These are phyloP conservation scores for Ogataea trehaloabstinens DNA, from an alignment of 805 yeast genomes.

Conservation along the genomic window DNA sequence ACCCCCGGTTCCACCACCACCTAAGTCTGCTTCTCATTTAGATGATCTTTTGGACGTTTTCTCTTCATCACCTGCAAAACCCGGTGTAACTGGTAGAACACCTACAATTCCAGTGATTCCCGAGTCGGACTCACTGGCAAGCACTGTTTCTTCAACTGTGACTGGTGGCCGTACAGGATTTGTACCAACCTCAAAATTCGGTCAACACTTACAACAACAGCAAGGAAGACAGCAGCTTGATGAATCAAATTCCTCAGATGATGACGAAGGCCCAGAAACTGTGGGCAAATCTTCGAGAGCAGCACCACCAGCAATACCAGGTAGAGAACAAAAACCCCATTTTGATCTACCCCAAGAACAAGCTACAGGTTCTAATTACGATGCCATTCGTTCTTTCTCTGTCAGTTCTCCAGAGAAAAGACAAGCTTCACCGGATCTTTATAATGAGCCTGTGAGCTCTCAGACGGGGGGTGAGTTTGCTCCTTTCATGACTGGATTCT, in stretches of 20 bases:
- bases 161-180: slow-evolving; percentile 42
- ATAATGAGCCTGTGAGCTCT: background rate
- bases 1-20: slow-evolving; percentile 17
- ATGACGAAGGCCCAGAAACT: slow-evolving; percentile 37
- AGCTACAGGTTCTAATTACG: slow-evolving; percentile 39
- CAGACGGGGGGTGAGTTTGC: slow-evolving; percentile 4
- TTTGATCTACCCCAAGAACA: slow-evolving; percentile 23
- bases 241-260: slow-evolving; percentile 31
- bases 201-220: slow-evolving; percentile 58
- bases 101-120: slow-evolving; percentile 35
- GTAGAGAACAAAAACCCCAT: slow-evolving; percentile 34
- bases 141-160: slow-evolving; percentile 20
- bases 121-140: slow-evolving; percentile 12
- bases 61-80: slow-evolving; percentile 31
- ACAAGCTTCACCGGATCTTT: background rate
- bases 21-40: slow-evolving; percentile 39
- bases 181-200: slow-evolving; percentile 83
- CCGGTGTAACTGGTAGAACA: slow-evolving; percentile 23
- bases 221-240: slow-evolving; percentile 20
- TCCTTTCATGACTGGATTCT: slow-evolving; percentile 5
- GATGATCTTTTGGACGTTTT: slow-evolving; percentile 67
- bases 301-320: slow-evolving; percentile 34
- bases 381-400: slow-evolving; percentile 37
- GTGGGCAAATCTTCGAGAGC: slow-evolving; percentile 24
- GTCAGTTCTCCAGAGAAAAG: slow-evolving; percentile 3